Percentiles rank a stretch among this genome's conserved stretches.
These are phyloP conservation scores for Tubosaeta sp. DNA, from an alignment of 768 basidiomycete genomes.

Conservation along the genomic window DNA sequence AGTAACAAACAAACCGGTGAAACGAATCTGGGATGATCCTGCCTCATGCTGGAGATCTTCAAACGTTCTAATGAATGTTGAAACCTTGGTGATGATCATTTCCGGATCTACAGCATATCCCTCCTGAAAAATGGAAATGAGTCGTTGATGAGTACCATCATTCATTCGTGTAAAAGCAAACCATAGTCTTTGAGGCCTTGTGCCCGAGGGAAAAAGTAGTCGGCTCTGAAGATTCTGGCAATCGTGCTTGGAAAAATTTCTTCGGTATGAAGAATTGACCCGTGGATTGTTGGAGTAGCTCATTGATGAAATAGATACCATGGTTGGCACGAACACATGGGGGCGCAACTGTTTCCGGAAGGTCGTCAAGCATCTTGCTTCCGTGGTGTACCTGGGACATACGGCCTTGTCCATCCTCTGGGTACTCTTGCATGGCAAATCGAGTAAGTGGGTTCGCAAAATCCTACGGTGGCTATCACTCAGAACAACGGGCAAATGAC, in stretches of 20 bases:
- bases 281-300: conserved; percentile 10
- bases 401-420: conserved; percentile 17
- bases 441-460: conserved; percentile 23
- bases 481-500: too few species aligned
- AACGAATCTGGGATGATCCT: neutral
- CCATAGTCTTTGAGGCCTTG: conserved; percentile 1
- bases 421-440: conserved; percentile 25
- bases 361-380: conserved; percentile 27
- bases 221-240: neutral
- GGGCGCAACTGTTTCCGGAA: conserved; percentile 21
- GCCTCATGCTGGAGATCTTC: conserved; percentile 6
- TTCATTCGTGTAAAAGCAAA: neutral
- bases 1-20: conserved; percentile 2
- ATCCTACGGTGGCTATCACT: conserved; percentile 12
- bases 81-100: neutral
- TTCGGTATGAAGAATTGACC: conserved; percentile 13
- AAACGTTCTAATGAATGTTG: conserved; percentile 10
- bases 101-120: conserved; percentile 9
- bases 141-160: too few species aligned
- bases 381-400: conserved; percentile 13
- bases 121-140: conserved; percentile 1
- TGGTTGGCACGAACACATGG: conserved; percentile 19
- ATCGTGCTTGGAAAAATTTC: conserved; percentile 10
- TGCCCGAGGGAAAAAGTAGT: conserved; percentile 4
- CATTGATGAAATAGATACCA: conserved; percentile 21